Base-by-base conservation (phyloP, 2,329 filamentous ascomycete species). In the Cladosporium sp. region DNA sequence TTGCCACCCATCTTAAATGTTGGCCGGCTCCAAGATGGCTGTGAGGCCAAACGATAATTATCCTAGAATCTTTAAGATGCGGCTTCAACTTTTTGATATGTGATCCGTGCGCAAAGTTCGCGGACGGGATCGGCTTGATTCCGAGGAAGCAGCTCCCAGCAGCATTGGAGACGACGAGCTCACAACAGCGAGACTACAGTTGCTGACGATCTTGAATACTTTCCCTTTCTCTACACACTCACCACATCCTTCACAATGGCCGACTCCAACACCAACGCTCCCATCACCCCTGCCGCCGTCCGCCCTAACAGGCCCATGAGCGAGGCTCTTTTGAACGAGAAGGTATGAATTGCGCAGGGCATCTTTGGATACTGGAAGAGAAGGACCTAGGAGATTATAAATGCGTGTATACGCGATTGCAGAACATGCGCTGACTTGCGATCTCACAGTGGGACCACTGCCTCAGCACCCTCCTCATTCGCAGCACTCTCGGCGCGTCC, bases 311-410 rank as follows among this genome's bases (percentile, higher is more conserved):
- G 84, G 77, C 93, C 94, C 65, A 89, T 97, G 79, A 97, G 93
- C 83, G 94, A 99, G 83, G 90, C 93, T 73, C 86, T 99, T 71
- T 85, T 99, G 73, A 97, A 97, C 79, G 94, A 99, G 81, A 99
- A 99, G 92, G 94, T 97, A 86, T 65, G 72, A 25, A 36, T 55
- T 30, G 47, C 47, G 47, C 30, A 37, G 11, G 30, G 30, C 30
- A 34, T 34, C 30, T 34, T 34, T 17, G 11, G 28, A 20, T 15
- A 15, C 15, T 22, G 38, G 11, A 55, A 43, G 37, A 40, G 37
- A 12, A 54, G 37, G 51, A 34, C 9, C 15, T 11, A 3, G 25
- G 36, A 22, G 36, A 42, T 34, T 6, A 15, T 19, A 17, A 15
- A 45, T 54, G 28, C 39, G n/a, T 19, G 28, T 30, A 25, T 15